Conservation (phyloP, 345 rosid species). For the Syzygium jambos region DNA sequence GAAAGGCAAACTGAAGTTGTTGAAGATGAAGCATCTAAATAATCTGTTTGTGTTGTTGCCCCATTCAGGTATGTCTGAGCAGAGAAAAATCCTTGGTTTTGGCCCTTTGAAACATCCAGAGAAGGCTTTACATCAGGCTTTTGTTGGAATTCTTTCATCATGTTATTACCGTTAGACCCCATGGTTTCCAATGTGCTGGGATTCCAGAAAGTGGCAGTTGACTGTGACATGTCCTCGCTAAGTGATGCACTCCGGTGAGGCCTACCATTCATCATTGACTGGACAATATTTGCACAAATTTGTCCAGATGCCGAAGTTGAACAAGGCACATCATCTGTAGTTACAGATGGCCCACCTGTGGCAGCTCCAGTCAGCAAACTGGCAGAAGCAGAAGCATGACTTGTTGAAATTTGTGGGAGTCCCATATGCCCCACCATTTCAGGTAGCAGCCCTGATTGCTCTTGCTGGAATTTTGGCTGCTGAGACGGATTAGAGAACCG, state of each 20-base stretch:
- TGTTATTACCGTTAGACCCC: slow-evolving; percentile 14
- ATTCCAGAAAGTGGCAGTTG: slow-evolving; percentile 27
- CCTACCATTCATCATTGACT: slow-evolving; percentile 20
- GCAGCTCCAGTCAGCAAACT: slow-evolving; percentile 22
- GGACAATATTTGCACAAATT: slow-evolving; percentile 24
- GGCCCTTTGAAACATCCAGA: slow-evolving; percentile 37
- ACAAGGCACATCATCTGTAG: slow-evolving; percentile 53
- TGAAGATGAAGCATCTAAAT: slow-evolving; percentile 70
- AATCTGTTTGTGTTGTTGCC: slow-evolving; percentile 32
- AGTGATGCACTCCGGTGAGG: slow-evolving; percentile 17
- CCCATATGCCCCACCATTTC: slow-evolving; percentile 33
- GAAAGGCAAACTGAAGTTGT: slow-evolving; percentile 54
- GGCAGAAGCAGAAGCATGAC: slow-evolving; percentile 20
- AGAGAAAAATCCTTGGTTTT: slow-evolving; percentile 31
- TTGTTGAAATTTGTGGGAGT: slow-evolving; percentile 12
- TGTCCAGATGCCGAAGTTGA: slow-evolving; percentile 50
- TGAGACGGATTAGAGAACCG: slow-evolving; percentile 25
- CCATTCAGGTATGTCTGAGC: slow-evolving; percentile 35
- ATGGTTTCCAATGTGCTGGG: slow-evolving; percentile 29
- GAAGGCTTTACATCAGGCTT: slow-evolving; percentile 55
- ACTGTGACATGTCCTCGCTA: slow-evolving; percentile 41
- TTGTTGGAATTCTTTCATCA: slow-evolving; percentile 28
- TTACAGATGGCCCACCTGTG: slow-evolving; percentile 35
- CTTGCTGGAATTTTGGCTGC: slow-evolving; percentile 29
- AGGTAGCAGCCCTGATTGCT: slow-evolving; percentile 28